phyloP scores from a whole-genome alignment of 306 rosid species.

The Clitoria ternatea region DNA sequence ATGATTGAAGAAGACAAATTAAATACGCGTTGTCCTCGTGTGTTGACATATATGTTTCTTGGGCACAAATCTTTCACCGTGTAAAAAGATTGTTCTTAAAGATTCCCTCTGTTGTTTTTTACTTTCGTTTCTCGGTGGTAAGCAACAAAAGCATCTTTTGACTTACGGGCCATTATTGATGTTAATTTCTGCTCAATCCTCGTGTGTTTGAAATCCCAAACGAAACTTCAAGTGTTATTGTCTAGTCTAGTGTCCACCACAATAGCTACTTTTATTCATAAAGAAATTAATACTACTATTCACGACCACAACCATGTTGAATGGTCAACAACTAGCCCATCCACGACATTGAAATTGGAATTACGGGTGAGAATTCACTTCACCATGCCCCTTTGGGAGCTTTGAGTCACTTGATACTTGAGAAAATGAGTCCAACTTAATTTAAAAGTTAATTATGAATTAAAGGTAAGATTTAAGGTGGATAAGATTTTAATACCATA shows the following conservation, averaged over 20 bases:
- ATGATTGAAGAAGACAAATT: neutral
- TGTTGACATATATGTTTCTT: neutral
- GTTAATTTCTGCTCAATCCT: neutral
- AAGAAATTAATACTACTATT: no score
- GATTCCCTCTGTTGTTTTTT: neutral
- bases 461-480: no score
- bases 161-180: neutral
- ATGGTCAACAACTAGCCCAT: constrained; percentile 1
- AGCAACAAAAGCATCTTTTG: constrained; percentile 8
- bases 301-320: neutral
- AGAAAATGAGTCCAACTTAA: no score
- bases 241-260: neutral
- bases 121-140: neutral
- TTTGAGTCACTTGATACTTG: no score
- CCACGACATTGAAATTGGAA: no score
- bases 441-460: no score
- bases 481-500: no score
- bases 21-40: neutral
- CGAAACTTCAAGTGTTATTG: neutral
- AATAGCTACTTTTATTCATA: neutral
- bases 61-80: neutral
- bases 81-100: neutral
- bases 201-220: no score
- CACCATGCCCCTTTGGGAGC: no score
- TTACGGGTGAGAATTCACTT: no score